Evolutionary conservation across 2,329 filamentous ascomycete species (phyloP).

Genomic region (Magnaporthales sp.): DNA sequence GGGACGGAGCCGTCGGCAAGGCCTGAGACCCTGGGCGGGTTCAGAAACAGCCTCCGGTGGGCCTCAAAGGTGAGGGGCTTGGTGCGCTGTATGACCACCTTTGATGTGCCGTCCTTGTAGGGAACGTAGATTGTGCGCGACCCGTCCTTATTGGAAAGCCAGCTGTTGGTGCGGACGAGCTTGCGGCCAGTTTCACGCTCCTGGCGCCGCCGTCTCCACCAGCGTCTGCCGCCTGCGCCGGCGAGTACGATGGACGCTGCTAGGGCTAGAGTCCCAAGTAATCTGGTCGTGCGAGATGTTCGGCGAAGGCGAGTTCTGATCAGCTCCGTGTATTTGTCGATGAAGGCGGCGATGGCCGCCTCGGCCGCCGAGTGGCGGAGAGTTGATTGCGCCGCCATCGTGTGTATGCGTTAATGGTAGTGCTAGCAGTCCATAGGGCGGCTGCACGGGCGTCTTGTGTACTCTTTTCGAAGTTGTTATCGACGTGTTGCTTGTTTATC

Average conservation of each 20-base stretch:
- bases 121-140: slow-evolving; percentile 92
- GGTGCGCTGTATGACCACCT: slow-evolving; percentile 83
- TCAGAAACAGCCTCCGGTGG: slow-evolving; percentile 84
- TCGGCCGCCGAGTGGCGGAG: slow-evolving; percentile 57
- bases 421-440: neutral
- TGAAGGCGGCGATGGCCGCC: slow-evolving; percentile 56
- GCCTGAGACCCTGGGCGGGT: slow-evolving; percentile 76
- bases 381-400: slow-evolving; percentile 84
- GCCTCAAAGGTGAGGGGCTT: slow-evolving; percentile 95
- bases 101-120: slow-evolving; percentile 78
- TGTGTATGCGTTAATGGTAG: neutral
- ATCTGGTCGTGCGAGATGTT: slow-evolving; percentile 61
- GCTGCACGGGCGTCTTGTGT: neutral
- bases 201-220: slow-evolving; percentile 63
- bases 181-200: slow-evolving; percentile 78
- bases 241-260: slow-evolving; percentile 69
- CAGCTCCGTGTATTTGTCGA: slow-evolving; percentile 48
- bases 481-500: neutral
- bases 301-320: slow-evolving; percentile 46
- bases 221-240: slow-evolving; percentile 69
- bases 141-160: slow-evolving; percentile 87
- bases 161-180: slow-evolving; percentile 84
- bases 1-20: slow-evolving; percentile 69
- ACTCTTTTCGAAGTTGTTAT: neutral
- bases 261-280: slow-evolving; percentile 69